Evolutionary conservation across 2,329 filamentous ascomycete species (phyloP).

Genomic region (Cercospora nicotianae): DNA sequence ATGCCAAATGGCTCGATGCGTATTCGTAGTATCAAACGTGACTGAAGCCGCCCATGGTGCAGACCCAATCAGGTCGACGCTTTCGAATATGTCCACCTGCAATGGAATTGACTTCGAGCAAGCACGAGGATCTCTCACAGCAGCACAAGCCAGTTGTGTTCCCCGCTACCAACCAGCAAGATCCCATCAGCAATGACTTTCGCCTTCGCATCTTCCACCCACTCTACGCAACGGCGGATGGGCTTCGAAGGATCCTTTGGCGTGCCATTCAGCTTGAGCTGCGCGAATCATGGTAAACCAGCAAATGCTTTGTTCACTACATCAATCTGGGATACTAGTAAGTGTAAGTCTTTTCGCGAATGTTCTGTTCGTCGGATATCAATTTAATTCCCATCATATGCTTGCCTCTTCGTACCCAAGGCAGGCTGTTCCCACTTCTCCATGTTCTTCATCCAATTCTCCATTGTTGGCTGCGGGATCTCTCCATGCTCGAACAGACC

Average conservation of each 20-base stretch:
- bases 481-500: conserved; percentile 11
- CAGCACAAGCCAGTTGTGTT: not conserved
- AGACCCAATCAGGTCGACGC: not conserved
- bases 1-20: not conserved
- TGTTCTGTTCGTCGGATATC: not conserved
- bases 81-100: not conserved
- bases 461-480: conserved; percentile 18
- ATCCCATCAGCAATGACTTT: not conserved
- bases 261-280: not conserved
- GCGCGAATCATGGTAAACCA: not conserved
- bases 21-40: not conserved
- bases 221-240: not conserved
- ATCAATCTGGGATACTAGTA: not conserved
- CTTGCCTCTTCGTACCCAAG: conserved; percentile 14
- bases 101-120: not conserved
- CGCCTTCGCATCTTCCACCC: not conserved
- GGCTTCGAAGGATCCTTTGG: not conserved
- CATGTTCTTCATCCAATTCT: conserved; percentile 24
- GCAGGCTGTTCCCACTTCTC: conserved; percentile 15
- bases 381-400: conserved; percentile 16
- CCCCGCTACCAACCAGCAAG: not conserved
- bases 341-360: not conserved
- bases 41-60: not conserved
- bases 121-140: not conserved
- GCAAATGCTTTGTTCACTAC: not conserved